Percentiles rank a stretch among this genome's conserved stretches.
phyloP scores from a whole-genome alignment of 305 asterid species.

The Rubia occidens region DNA sequence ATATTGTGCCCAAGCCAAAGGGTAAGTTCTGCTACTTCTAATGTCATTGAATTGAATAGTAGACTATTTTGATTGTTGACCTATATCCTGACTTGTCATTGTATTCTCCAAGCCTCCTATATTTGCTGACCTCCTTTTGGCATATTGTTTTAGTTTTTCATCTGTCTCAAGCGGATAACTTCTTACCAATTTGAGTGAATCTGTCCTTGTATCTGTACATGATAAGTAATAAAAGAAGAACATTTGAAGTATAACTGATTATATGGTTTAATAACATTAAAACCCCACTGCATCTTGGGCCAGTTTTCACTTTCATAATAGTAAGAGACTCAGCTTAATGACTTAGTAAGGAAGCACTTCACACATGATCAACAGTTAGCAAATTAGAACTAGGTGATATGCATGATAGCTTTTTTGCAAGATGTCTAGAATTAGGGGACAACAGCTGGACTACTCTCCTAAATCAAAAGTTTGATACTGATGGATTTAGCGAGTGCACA shows the following conservation, averaged over 20 bases:
- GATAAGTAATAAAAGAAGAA: neutral
- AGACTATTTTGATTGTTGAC: neutral
- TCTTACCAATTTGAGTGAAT: neutral
- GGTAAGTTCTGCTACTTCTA: constrained; percentile 32
- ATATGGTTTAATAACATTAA: neutral
- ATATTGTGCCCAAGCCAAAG: constrained; percentile 84
- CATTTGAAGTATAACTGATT: neutral
- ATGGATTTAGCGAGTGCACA: neutral
- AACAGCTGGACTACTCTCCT: neutral
- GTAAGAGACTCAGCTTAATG: neutral
- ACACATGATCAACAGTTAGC: neutral
- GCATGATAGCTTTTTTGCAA: too few relatives aligned
- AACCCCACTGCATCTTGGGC: neutral
- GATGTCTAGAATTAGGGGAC: neutral
- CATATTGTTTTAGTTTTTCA: constrained; percentile 4
- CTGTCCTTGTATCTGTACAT: neutral
- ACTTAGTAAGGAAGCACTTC: neutral
- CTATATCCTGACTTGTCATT: neutral
- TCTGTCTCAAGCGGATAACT: neutral
- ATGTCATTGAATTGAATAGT: neutral
- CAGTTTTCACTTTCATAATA: neutral
- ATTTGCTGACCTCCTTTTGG: neutral
- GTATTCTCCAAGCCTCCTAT: neutral
- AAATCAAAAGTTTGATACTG: neutral
- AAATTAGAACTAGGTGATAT: neutral